Evolutionary conservation across 352 stramenopile species (phyloP).

Genomic region (Phytophthora parvispora): DNA sequence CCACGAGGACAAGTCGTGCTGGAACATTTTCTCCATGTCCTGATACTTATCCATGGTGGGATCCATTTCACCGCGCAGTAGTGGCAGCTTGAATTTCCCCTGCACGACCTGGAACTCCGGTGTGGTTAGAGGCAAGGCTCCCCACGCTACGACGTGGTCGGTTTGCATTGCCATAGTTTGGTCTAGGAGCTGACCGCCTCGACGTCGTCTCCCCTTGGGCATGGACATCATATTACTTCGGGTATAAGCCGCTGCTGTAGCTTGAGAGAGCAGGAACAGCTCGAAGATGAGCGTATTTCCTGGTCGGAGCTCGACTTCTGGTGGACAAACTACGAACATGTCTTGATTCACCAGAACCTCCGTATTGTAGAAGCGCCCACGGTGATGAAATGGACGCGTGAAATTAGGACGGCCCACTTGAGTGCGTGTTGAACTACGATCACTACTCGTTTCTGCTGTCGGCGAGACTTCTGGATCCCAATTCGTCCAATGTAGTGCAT

Average conservation of each 20-base stretch:
- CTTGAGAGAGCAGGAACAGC: constrained; percentile 48
- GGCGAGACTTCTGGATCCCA: constrained; percentile 56
- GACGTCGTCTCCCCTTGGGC: constrained; percentile 7
- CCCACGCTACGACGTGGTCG: constrained; percentile 90
- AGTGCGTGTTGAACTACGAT: constrained; percentile 5
- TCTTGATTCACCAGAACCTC: constrained; percentile 85
- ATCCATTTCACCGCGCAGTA: constrained; percentile 89
- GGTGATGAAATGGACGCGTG: constrained; percentile 80
- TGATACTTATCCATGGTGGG: constrained; percentile 80
- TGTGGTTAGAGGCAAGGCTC: constrained; percentile 78
- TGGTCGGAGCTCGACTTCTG: constrained; percentile 64
- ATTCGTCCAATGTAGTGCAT: constrained; percentile 80
- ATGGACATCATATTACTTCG: constrained; percentile 8
- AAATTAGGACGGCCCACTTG: constrained; percentile 50
- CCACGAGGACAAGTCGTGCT: constrained; percentile 83
- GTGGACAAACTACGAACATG: constrained; percentile 83
- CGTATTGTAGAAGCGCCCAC: constrained; percentile 89
- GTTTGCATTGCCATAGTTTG: constrained; percentile 23
- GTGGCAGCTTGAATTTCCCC: constrained; percentile 87
- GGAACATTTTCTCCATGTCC: constrained; percentile 77
- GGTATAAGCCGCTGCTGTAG: constrained; percentile 8
- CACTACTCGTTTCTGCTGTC: constrained; percentile 1
- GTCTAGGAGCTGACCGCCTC: constrained; percentile 24
- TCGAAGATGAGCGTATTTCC: constrained; percentile 68
- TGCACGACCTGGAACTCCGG: constrained; percentile 67